Evolutionary conservation across 176 grass and related monocot genomes (phyloP).

Genomic region (Dendrocalamus sinicus): DNA sequence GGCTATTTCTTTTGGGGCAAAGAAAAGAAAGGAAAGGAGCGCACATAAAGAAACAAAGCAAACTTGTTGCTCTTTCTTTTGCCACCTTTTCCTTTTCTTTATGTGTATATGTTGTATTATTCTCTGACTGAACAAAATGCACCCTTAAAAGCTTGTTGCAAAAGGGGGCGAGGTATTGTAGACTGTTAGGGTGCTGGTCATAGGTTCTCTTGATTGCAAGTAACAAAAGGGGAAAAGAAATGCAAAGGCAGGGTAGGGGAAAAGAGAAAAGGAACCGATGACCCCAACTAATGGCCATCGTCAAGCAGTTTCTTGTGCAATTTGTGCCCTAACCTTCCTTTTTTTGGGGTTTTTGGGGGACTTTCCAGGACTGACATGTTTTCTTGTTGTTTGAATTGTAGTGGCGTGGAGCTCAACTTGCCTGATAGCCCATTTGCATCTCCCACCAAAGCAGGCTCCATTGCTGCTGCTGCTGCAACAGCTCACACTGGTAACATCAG

Average conservation of each 20-base stretch:
- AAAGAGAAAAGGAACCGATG: slow-evolving; percentile 34
- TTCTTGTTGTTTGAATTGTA: slow-evolving; percentile 49
- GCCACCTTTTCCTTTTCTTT: slow-evolving; percentile 23
- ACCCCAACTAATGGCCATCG: slow-evolving; percentile 26
- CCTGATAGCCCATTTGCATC: slow-evolving; percentile 83
- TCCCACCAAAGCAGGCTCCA: slow-evolving; percentile 62
- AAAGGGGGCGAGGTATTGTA: slow-evolving; percentile 32
- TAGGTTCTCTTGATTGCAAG: slow-evolving; percentile 27
- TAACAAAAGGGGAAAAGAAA: slow-evolving; percentile 31
- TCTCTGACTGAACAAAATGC: slow-evolving; percentile 37
- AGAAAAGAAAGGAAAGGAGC: slow-evolving; percentile 2
- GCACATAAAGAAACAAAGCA: slow-evolving; percentile 24
- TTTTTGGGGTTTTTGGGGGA: background rate
- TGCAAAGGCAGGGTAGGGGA: slow-evolving; percentile 14
- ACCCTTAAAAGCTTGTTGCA: slow-evolving; percentile 30
- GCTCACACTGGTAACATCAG: slow-evolving; percentile 27
- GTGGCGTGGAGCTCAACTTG: slow-evolving; percentile 73
- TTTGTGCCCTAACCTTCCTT: background rate
- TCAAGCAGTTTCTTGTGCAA: slow-evolving; percentile 21
- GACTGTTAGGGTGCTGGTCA: slow-evolving; percentile 23
- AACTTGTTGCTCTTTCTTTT: slow-evolving; percentile 19
- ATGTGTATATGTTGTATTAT: slow-evolving; percentile 30
- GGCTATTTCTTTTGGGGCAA: slow-evolving; percentile 52
- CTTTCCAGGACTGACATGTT: slow-evolving; percentile 39
- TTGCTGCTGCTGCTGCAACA: slow-evolving; percentile 20